Base-by-base conservation (phyloP, 768 basidiomycete species). In the Tylopilus balloui region DNA sequence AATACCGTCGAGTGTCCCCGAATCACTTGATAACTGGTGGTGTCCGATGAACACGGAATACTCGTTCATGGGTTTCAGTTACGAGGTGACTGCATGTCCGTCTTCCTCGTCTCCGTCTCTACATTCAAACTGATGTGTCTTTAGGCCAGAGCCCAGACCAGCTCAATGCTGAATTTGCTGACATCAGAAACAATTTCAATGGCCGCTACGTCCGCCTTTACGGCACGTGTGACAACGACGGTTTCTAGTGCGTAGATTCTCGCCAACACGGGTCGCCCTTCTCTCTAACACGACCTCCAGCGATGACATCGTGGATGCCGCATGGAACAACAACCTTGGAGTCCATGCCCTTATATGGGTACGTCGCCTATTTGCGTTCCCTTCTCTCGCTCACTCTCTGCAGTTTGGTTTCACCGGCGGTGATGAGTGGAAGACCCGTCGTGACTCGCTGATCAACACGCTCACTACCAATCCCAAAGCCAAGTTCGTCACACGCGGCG, bases 321-420 rank as follows among this genome's bases (percentile, higher is more conserved):
- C 85, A 9, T 87, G 84, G 83, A 64, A 70, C 24, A 79, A 78
- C 28, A 71, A 76, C 15, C 64, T 88, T 24, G 85, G 86, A 39
- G 81, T 88, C 4, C 85, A 88, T 53, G 83, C 84, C 14, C 67
- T 87, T 15, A 79, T 88, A 52, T 88, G 84, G 85, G 84, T 84
- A 58, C 56, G 75, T 42, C 34, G n/a, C 19, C 14, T 34, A 10
- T 41, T 13, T 31, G 20, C 12, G n/a, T 21, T 4, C 17, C 42
- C 2, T 12, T 23, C 28, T 36, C 14, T 44, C 1, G 4, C 23
- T 55, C 31, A 58, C 3, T 11, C 13, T 23, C 3, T 7, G 6
- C 25, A 71, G 72, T 73, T 71, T 55, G 70, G 72, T 34, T 72
- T 71, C 32, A 51, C 63, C 45, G 67, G 68, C 17, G 45, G 52